Conservation (phyloP, 345 rosid species). For the Brassica cretica region DNA sequence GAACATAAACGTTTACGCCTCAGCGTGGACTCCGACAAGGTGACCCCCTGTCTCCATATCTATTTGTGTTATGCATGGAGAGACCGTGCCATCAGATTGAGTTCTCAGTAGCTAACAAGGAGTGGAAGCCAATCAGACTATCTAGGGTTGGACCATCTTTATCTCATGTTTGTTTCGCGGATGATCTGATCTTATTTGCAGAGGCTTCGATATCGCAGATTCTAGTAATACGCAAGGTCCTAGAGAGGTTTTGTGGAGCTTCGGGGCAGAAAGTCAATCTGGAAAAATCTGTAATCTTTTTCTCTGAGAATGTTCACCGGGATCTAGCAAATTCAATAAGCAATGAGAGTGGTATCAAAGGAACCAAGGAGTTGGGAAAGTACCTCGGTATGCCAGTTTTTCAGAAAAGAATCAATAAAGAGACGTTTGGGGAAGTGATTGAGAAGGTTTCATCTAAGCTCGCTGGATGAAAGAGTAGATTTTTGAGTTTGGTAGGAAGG, state of each 20-base stretch:
- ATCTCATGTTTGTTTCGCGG: neutral
- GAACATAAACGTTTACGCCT: neutral
- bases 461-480: neutral
- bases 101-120: neutral
- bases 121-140: neutral
- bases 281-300: too few species aligned
- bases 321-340: too few species aligned
- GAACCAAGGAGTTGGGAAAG: neutral
- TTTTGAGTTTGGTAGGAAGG: neutral
- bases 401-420: neutral
- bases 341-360: neutral
- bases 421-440: neutral
- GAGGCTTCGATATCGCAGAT: neutral
- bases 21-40: neutral
- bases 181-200: neutral
- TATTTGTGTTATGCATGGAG: neutral
- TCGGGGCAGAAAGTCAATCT: too few species aligned
- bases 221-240: too few species aligned
- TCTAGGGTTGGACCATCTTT: neutral
- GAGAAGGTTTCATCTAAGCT: neutral
- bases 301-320: too few species aligned
- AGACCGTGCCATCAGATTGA: neutral
- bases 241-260: too few species aligned
- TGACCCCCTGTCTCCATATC: neutral
- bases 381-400: too few species aligned